These are phyloP conservation scores for Noccaea bulbosa DNA, from an alignment of 345 rosid species.

Conservation along the genomic window DNA sequence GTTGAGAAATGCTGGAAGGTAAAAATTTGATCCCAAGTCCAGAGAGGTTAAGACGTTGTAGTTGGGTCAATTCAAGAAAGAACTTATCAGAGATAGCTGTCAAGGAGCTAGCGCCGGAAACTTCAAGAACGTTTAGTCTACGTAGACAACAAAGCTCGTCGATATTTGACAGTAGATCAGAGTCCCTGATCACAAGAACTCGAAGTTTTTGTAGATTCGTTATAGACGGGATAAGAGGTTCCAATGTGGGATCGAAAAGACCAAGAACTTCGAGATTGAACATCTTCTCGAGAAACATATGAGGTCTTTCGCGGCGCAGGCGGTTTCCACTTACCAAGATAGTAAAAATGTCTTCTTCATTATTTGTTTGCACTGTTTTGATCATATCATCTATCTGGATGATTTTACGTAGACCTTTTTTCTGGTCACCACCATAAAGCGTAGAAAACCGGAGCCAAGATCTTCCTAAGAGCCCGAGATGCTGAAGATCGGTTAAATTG, in stretches of 20 bases:
- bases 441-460: constrained; percentile 43
- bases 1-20: constrained; percentile 37
- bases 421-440: constrained; percentile 24
- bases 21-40: constrained; percentile 33
- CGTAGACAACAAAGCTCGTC: constrained; percentile 24
- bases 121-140: constrained; percentile 50
- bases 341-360: constrained; percentile 24
- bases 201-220: constrained; percentile 30
- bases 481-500: constrained; percentile 34
- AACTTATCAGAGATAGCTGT: constrained; percentile 35
- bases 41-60: constrained; percentile 59
- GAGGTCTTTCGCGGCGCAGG: constrained; percentile 38
- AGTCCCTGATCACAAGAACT: constrained; percentile 53
- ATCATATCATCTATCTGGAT: constrained; percentile 52
- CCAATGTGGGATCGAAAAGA: constrained; percentile 45
- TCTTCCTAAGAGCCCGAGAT: constrained; percentile 34
- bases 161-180: constrained; percentile 35
- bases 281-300: constrained; percentile 34
- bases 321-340: constrained; percentile 51
- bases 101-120: constrained; percentile 50
- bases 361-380: constrained; percentile 40
- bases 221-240: constrained; percentile 7
- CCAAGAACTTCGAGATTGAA: constrained; percentile 41
- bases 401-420: constrained; percentile 44
- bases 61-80: constrained; percentile 22